A percentile compares a stretch with the other conserved stretches of the same genome.
phyloP scores from a whole-genome alignment of 495 filamentous ascomycete species.

The Aeminium ludgeri region DNA sequence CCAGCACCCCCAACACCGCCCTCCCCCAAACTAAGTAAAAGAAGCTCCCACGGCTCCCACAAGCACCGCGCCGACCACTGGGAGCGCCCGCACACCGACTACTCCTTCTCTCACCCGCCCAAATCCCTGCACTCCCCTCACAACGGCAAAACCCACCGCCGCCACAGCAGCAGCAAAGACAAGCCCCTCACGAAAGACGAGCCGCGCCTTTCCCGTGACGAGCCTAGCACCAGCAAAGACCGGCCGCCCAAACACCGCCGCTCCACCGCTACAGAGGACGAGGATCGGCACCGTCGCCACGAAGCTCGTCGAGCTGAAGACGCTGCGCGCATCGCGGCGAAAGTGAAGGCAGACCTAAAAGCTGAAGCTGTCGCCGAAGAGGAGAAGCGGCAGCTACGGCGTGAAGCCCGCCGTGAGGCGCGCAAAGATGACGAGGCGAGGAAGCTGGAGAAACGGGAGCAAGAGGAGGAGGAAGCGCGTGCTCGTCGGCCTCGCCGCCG shows the following conservation, averaged over 20 bases:
- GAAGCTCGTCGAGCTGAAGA: constrained; percentile 8
- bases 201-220: not conserved
- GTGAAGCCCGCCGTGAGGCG: constrained; percentile 1
- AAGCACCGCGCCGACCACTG: constrained; percentile 8
- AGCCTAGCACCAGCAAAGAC: constrained; percentile 1
- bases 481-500: too few relatives aligned
- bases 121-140: not conserved
- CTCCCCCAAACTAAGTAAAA: constrained; percentile 10
- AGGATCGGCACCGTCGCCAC: constrained; percentile 3
- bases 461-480: not conserved
- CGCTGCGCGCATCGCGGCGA: not conserved
- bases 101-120: not conserved
- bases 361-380: not conserved
- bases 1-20: constrained; percentile 1
- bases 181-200: not conserved
- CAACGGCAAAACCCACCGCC: not conserved
- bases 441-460: not conserved
- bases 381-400: constrained; percentile 1
- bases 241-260: not conserved
- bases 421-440: constrained; percentile 6
- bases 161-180: not conserved
- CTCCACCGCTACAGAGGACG: constrained; percentile 6
- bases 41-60: constrained; percentile 8
- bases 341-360: constrained; percentile 4
- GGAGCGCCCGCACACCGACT: constrained; percentile 3